Conservation (phyloP, 441 rosid genomes). For the Jatropha multifida region DNA sequence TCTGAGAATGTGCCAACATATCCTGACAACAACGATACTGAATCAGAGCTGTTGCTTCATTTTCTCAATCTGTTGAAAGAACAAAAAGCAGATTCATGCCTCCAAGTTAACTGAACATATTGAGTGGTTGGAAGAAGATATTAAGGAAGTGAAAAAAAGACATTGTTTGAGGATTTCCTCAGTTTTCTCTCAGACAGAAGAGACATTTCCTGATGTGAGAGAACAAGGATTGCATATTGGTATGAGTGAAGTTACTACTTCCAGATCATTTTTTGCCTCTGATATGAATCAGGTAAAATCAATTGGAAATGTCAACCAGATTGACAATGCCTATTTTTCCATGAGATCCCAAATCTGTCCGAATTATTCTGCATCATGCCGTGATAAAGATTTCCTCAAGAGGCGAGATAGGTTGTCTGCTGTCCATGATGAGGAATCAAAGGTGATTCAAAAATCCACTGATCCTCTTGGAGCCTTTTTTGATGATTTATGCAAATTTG, state of each 20-base stretch:
- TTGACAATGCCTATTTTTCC: constrained; percentile 73
- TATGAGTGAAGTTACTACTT: constrained; percentile 28
- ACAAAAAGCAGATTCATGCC: constrained; percentile 56
- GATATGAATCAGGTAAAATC: constrained; percentile 43
- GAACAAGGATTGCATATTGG: constrained; percentile 32
- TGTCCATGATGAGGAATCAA: constrained; percentile 29
- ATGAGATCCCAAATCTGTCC: constrained; percentile 52
- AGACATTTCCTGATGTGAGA: constrained; percentile 28
- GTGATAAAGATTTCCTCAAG: constrained; percentile 47
- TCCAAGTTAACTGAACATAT: constrained; percentile 54
- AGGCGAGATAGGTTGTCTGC: constrained; percentile 36
- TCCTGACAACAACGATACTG: constrained; percentile 44
- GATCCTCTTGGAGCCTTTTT: constrained; percentile 70
- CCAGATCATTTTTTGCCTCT: constrained; percentile 33
- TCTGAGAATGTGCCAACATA: constrained; percentile 29
- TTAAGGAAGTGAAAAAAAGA: constrained; percentile 59
- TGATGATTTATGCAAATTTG: constrained; percentile 73
- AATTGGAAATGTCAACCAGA: constrained; percentile 53
- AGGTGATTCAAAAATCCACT: constrained; percentile 31
- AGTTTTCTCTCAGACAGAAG: constrained; percentile 30
- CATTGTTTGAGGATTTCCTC: constrained; percentile 35
- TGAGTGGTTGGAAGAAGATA: constrained; percentile 61
- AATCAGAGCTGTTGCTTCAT: constrained; percentile 56
- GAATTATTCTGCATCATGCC: constrained; percentile 31
- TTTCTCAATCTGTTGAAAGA: constrained; percentile 53